Base-by-base conservation (phyloP, 345 rosid species). In the Syzygium jambos region DNA sequence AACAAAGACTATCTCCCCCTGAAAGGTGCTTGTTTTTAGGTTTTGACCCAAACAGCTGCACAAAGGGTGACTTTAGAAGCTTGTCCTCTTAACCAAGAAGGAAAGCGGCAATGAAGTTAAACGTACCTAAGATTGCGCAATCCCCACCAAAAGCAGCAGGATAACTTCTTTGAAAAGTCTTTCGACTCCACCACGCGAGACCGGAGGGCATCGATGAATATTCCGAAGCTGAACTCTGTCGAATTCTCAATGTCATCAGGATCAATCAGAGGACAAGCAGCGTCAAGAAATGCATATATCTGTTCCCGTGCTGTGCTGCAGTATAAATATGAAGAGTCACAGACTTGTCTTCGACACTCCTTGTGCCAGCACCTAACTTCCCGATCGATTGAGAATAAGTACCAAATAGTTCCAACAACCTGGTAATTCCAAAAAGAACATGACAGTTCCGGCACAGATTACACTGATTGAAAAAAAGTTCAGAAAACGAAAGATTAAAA, bases 131-230 rank as follows among this genome's bases (percentile, higher is more conserved):
- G 92, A 91, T 92, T 97, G 78, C 95, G 98, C 88, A 96, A 90
- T 84, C 98, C 99, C 99, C 99, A 96, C 99, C 99, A 96, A 88
- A 97, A 95, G 93, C 99, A 97, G 92, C 93, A 97, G 51, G 89
- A 93, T 77, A 94, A 92, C 84, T 97, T 96, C 89, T 89, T 59
- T 8, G 90, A 89, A 80, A 97, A 97, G 88, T 92, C 91, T 88
- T 68, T 51, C 7, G 46, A 43, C 85, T 90, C 93, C 85, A 92
- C 94, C 55, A 94, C 91, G 46, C 92, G 89, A 57, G 94, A 93
- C 78, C 87, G 59, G 10, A 96, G 94, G 87, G 95, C 99, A 88
- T 95, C 97, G 52, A 86, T 54, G 87, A 92, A 93, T 57, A 96
- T 95, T 11, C 99, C 98, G 34, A 94, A 96, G 90, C 95, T 89